Conservation (phyloP, 805 yeast genomes). For the Candida berthetii region DNA sequence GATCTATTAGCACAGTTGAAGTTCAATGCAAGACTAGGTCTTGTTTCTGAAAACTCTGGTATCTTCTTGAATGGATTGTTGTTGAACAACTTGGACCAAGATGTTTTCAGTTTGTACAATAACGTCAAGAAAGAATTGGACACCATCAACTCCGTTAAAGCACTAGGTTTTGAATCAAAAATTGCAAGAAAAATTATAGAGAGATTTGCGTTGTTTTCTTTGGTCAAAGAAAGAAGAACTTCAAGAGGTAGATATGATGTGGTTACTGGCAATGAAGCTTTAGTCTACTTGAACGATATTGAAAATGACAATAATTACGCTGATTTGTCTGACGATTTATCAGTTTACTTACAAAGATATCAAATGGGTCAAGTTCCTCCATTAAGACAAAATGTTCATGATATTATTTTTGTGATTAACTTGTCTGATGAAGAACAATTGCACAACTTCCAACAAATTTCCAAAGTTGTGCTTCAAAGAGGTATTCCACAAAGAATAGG, state of each 20-base stretch:
- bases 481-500: conserved; percentile 80
- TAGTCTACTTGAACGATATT: conserved; percentile 74
- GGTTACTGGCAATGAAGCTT: conserved; percentile 23
- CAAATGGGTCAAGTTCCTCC: conserved; percentile 63
- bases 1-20: conserved; percentile 21
- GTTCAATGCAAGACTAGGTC: conserved; percentile 30
- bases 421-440: conserved; percentile 48
- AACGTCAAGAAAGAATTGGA: conserved; percentile 30
- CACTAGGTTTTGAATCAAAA: conserved; percentile 26
- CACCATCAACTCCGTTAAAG: conserved; percentile 17
- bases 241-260: conserved; percentile 20
- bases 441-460: conserved; percentile 39
- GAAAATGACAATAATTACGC: conserved; percentile 54
- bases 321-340: conserved; percentile 35
- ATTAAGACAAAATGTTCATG: conserved; percentile 68
- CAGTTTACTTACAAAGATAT: conserved; percentile 37
- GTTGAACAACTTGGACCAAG: conserved; percentile 37
- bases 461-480: conserved; percentile 43
- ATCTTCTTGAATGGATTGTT: conserved; percentile 69
- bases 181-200: conserved; percentile 31
- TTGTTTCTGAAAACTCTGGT: conserved; percentile 35
- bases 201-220: conserved; percentile 29
- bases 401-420: conserved; percentile 62
- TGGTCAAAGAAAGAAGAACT: conserved; percentile 11
- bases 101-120: conserved; percentile 34